Evolutionary conservation across 495 filamentous ascomycete species (phyloP), one percentile per base, ranked within the genome.

Genomic region (Aspergillus olivimuriae): DNA sequence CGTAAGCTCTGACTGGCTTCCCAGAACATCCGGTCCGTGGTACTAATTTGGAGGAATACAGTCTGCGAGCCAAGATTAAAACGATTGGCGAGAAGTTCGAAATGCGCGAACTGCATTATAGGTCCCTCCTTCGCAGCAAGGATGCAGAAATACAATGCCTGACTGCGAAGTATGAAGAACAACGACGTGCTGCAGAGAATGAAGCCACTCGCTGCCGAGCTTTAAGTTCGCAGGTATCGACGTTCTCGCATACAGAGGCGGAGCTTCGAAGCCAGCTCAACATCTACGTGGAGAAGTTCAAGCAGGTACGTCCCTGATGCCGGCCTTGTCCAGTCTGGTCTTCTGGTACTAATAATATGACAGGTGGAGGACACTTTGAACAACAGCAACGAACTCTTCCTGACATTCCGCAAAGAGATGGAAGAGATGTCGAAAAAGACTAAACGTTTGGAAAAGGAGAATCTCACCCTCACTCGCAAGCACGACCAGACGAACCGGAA

Each of bases 341-440:
- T 30, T n/a, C 44, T 43, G 37, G 43, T 55, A 46, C 46, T 53
- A 60, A 55, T 57, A 52, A 44, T 50, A 50, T 46, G 30, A 50
- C 65, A 97, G 91, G 92, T 98, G 49, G 92, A 98, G 75, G 94
- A 98, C 65, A 97, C 92, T 3, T 74, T 98, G 15, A 98, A 98
- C 63, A 97, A 96, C 63, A 94, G 86, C 63, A 98, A 98, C 72
- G 92, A 97, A 61, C 78, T 98, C 39, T 98, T 97, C 62, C 74
- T 96, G 34, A 97, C 92, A 0, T 98, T 98, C 68, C 83, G 92
- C 24, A 97, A 95, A 68, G 92, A 98, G 65, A 97, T 98, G 94
- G 92, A 98, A 66, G 92, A 97, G 59, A 97, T 97, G 94, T 95
- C 89, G 0, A 96, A 96, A 71, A 97, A 97, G 72, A 96, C 92